phyloP scores from a whole-genome alignment of 1,139 yeast genomes.

The Hemisphaericaspora subhashii region DNA sequence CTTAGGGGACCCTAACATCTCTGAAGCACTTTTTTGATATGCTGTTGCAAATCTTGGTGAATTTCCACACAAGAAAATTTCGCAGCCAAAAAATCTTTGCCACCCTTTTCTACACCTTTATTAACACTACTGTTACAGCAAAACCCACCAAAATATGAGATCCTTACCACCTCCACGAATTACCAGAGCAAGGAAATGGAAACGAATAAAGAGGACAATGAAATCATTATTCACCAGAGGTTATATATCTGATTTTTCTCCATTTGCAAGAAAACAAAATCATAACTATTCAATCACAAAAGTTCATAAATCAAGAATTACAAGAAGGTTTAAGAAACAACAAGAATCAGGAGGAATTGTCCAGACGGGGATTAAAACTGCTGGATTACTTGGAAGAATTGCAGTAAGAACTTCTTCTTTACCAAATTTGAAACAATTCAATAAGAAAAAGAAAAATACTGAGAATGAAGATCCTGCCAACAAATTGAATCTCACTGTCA shows the following conservation, averaged over 20 bases:
- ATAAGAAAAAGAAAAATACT: neutral
- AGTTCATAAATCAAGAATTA: constrained; percentile 25
- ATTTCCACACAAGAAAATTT: too few species aligned
- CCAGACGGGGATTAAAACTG: constrained; percentile 27
- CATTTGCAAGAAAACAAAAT: constrained; percentile 17
- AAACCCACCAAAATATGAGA: constrained; percentile 25
- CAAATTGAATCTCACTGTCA: constrained; percentile 1
- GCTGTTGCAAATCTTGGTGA: too few species aligned
- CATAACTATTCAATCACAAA: constrained; percentile 23
- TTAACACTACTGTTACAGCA: neutral
- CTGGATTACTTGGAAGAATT: constrained; percentile 24
- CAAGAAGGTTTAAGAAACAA: constrained; percentile 21
- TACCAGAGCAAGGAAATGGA: constrained; percentile 39
- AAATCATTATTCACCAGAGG: constrained; percentile 29
- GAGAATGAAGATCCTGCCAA: neutral
- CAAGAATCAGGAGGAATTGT: constrained; percentile 10
- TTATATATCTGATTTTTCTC: constrained; percentile 30
- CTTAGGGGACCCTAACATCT: too few species aligned
- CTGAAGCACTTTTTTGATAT: too few species aligned
- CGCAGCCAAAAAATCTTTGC: too few species aligned
- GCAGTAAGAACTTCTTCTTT: constrained; percentile 21
- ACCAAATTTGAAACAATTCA: constrained; percentile 6
- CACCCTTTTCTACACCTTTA: too few species aligned
- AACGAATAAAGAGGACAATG: constrained; percentile 33
- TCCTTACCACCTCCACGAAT: constrained; percentile 47